A percentile compares a stretch with the other conserved stretches of the same genome.
Conservation (phyloP, 1,139 yeast species). For the Sporopachydermia cereana region DNA sequence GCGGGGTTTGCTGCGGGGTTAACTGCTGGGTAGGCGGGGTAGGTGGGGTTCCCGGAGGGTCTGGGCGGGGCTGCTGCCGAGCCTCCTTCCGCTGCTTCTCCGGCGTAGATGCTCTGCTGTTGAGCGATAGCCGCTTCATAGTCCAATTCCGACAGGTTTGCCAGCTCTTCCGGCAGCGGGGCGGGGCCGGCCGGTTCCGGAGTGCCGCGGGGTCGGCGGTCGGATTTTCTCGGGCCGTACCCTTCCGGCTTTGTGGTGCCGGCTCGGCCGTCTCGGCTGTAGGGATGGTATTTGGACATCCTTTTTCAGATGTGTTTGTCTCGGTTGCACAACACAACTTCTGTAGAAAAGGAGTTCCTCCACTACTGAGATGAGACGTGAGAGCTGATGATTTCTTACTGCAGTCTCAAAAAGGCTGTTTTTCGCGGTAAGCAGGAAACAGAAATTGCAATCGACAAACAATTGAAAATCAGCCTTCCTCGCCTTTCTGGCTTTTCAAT, state of each 20-base stretch:
- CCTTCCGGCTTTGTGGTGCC: background rate
- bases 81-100: background rate
- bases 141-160: conserved; percentile 15
- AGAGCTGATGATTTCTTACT: no score
- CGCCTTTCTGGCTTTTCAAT: no score
- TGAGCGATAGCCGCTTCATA: conserved; percentile 18
- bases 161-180: background rate
- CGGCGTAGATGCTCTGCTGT: conserved; percentile 19
- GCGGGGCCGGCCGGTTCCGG: no score
- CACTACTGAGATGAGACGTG: no score
- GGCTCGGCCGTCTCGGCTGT: background rate
- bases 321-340: no score
- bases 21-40: background rate
- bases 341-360: no score
- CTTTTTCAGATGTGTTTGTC: no score
- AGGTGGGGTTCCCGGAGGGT: background rate
- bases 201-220: no score
- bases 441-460: no score
- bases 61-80: background rate
- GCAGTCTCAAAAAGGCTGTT: no score
- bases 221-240: background rate
- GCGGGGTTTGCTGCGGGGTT: background rate
- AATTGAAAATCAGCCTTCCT: no score
- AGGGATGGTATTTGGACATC: conserved; percentile 2
- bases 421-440: no score